Conservation (phyloP, 108 stramenopile species). For the Conticribra weissflogii region DNA sequence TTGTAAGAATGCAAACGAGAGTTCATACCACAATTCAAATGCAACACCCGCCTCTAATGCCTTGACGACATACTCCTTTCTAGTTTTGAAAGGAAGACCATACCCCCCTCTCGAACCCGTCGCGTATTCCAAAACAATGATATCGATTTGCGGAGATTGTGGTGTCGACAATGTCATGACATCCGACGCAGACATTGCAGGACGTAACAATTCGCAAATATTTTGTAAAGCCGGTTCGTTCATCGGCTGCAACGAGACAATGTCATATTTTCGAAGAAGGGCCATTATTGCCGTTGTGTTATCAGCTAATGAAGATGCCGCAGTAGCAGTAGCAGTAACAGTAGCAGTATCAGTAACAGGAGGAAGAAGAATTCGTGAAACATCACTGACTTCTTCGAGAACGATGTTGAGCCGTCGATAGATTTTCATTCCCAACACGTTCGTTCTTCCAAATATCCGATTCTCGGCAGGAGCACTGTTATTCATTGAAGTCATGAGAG, state of each 20-base stretch:
- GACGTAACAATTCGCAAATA: conserved; percentile 54
- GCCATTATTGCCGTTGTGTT: conserved; percentile 8
- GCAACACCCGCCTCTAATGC: conserved; percentile 50
- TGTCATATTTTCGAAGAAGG: conserved; percentile 64
- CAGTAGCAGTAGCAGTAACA: conserved; percentile 6
- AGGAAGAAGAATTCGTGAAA: conserved; percentile 44
- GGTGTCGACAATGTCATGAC: too few relatives aligned
- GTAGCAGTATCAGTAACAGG: background rate
- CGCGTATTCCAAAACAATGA: conserved; percentile 74
- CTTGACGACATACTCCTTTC: conserved; percentile 56
- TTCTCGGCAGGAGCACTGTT: too few relatives aligned
- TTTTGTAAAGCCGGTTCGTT: conserved; percentile 69
- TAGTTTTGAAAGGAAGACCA: conserved; percentile 62
- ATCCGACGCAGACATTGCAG: conserved; percentile 5
- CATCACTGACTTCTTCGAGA: conserved; percentile 73
- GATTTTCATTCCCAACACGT: conserved; percentile 27
- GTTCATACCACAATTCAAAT: conserved; percentile 58
- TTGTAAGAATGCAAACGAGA: background rate
- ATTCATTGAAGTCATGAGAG: conserved; percentile 11
- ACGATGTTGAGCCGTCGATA: conserved; percentile 67
- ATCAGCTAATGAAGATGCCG: background rate
- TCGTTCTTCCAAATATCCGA: conserved; percentile 32
- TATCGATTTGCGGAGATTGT: conserved; percentile 40
- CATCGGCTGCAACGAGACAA: conserved; percentile 69
- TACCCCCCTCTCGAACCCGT: conserved; percentile 53